A percentile compares a stretch with the other conserved stretches of the same genome.
Evolutionary conservation across 2,329 filamentous ascomycete species (phyloP).

Genomic region (Knufia fluminis): DNA sequence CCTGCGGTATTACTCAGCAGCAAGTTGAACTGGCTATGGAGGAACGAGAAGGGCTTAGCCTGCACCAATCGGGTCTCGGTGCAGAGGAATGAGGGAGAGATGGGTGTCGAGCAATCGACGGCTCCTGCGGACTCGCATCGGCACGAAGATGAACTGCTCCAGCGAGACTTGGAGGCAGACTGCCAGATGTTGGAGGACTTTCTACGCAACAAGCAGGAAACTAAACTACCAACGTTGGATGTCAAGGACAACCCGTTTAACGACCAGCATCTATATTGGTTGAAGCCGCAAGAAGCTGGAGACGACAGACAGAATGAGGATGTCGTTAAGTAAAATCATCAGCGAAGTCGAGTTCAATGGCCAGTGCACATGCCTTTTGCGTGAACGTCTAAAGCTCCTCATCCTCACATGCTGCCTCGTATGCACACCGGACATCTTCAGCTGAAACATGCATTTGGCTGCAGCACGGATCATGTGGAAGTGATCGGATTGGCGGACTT

Average conservation of each 20-base stretch:
- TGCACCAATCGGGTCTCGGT: constrained; percentile 2
- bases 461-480: neutral
- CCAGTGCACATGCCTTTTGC: constrained; percentile 3
- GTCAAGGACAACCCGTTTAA: constrained; percentile 9
- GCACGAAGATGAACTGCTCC: neutral
- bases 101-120: neutral
- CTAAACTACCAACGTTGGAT: neutral
- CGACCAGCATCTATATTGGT: constrained; percentile 4
- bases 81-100: neutral
- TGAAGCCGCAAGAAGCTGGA: neutral
- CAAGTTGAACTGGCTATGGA: constrained; percentile 5
- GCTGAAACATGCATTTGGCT: constrained; percentile 7
- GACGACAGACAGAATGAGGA: neutral
- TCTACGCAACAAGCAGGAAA: neutral
- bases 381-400: neutral
- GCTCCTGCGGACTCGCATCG: neutral
- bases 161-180: neutral
- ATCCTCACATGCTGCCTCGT: constrained; percentile 1
- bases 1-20: constrained; percentile 3
- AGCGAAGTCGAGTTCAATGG: neutral
- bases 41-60: constrained; percentile 3
- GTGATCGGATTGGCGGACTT: neutral
- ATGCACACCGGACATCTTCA: constrained; percentile 3
- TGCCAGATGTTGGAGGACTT: neutral
- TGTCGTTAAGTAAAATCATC: neutral